A percentile compares a stretch with the other conserved stretches of the same genome.
Conservation (phyloP, 148 eudicot species). For the Rhododendron henanense region DNA sequence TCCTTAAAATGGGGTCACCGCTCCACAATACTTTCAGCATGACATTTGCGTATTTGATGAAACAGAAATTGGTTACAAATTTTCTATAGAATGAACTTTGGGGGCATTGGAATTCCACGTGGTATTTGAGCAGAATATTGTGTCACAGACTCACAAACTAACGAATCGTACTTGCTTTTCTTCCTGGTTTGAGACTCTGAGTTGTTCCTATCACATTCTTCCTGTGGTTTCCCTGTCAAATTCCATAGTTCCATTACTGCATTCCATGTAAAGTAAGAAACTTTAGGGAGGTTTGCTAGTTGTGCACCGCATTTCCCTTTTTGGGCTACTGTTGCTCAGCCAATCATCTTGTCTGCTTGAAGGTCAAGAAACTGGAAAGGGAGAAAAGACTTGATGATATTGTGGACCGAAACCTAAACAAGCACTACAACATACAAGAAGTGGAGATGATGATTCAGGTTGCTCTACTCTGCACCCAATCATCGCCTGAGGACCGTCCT, state of each 20-base stretch:
- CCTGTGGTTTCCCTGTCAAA: neutral
- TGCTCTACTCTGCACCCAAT: slow-evolving; percentile 86
- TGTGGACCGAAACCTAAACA: slow-evolving; percentile 59
- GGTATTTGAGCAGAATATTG: neutral
- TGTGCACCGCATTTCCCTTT: neutral
- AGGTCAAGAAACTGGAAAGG: slow-evolving; percentile 87
- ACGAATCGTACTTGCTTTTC: neutral
- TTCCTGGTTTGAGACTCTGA: neutral
- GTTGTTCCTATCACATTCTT: neutral
- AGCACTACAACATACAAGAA: slow-evolving; percentile 49
- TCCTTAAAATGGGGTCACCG: neutral
- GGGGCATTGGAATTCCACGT: neutral
- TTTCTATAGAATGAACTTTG: neutral
- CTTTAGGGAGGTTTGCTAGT: neutral
- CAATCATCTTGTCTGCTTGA: slow-evolving; percentile 8
- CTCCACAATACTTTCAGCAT: neutral
- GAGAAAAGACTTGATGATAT: slow-evolving; percentile 76
- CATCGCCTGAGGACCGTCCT: slow-evolving; percentile 88
- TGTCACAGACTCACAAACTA: neutral
- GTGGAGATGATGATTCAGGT: slow-evolving; percentile 92
- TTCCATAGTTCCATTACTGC: neutral
- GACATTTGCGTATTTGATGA: neutral
- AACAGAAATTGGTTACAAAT: neutral
- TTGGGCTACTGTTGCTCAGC: neutral
- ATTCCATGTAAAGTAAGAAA: neutral